Evolutionary conservation across 805 yeast species (phyloP).

Genomic region (Yamadazyma paraphyllophila): DNA sequence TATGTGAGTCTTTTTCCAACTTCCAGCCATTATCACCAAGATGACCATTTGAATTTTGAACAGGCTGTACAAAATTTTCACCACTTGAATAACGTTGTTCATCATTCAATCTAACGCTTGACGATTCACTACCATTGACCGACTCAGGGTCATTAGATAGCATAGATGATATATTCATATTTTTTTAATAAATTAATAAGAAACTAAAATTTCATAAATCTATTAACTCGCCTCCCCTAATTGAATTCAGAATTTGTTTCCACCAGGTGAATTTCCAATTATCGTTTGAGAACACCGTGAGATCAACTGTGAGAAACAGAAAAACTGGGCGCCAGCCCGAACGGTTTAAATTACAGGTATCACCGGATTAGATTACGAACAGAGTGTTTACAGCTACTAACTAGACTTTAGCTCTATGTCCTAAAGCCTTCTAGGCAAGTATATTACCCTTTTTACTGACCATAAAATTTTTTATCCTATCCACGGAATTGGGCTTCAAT

Average conservation of each 20-base stretch:
- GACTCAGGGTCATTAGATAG: slow-evolving; percentile 24
- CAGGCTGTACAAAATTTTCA: neutral
- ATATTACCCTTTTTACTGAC: neutral
- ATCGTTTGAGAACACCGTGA: slow-evolving; percentile 7
- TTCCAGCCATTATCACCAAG: neutral
- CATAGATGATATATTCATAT: slow-evolving; percentile 37
- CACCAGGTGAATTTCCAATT: slow-evolving; percentile 5
- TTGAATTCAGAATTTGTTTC: slow-evolving; percentile 5
- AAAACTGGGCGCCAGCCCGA: slow-evolving; percentile 5
- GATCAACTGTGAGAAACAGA: slow-evolving; percentile 6
- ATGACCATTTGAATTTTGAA: neutral
- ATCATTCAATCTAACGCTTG: neutral
- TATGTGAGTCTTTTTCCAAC: neutral
- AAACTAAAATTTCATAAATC: slow-evolving; percentile 4
- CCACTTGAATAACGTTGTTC: neutral
- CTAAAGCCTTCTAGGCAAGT: neutral
- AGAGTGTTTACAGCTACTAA: neutral
- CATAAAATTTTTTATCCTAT: neutral
- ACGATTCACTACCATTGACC: slow-evolving; percentile 1
- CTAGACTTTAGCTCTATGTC: too few species aligned
- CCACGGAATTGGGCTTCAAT: neutral
- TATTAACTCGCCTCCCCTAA: slow-evolving; percentile 7
- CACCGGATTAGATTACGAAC: too few species aligned
- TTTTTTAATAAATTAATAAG: neutral
- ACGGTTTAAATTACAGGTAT: neutral